Evolutionary conservation across 1,284 basidiomycete species (phyloP), one percentile per base, ranked within the genome.

Genomic region (Boletus albobrunnescens): DNA sequence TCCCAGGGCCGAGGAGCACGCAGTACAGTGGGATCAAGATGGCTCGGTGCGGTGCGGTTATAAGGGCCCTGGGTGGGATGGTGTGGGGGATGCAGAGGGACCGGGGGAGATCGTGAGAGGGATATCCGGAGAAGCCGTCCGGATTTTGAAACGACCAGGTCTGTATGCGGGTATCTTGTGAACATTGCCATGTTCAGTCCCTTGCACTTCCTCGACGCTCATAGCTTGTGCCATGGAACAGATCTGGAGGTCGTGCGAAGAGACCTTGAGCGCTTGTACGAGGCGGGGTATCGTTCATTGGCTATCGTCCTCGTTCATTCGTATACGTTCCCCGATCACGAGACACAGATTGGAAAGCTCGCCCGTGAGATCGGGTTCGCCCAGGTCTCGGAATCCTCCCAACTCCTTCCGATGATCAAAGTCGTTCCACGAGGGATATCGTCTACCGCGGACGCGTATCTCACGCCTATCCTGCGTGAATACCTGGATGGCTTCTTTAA

Each of bases 401-500:
- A 87, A 54, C 78, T 97, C 8, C 80, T 94, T 46, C 90, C 95
- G 3, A 94, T 95, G 91, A 94, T 96, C 71, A 91, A 91, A 68
- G 88, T 96, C 78, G 91, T 97, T 4, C 87, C 93, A 1, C 85
- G 95, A 6, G 95, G 93, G 0, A 84, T 90, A 4, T 94, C 91
- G 0, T 85, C 91, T 0, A 96, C 93, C 0, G 95, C 94, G 0
- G 95, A 99, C 59, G 96, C 95, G 2, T 99, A 99, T 65, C 81
- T 98, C 24, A 97, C 94, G 0, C 95, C 94, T 1, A 88, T 96
- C 39, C 70, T 97, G 28, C 73, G 79, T 19, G 76, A 81, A 24
- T 97, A 97, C 61, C 78, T 97, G n/a, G 85, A 94, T 54, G 91
- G 92, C 0, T 96, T 97, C 74, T 96, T 94, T 69, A 67, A 71